Conservation (phyloP, 306 rosid species). For the Prunus mira region DNA sequence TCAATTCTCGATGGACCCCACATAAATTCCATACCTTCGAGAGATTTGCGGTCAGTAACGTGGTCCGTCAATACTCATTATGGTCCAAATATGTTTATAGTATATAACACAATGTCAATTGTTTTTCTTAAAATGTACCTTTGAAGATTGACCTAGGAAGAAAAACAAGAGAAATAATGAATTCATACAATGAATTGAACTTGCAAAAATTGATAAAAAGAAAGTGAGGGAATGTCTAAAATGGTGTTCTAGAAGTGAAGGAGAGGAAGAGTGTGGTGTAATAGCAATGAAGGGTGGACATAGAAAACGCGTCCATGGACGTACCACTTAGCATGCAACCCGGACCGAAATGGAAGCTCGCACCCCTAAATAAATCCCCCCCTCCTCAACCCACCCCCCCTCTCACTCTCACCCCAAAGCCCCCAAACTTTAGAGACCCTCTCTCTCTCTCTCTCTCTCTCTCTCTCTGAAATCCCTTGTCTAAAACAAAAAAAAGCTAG, state of each 20-base stretch:
- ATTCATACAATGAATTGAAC: not conserved
- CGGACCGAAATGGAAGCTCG: constrained; percentile 73
- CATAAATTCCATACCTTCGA: not conserved
- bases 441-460: not conserved
- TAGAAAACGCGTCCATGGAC: constrained; percentile 42
- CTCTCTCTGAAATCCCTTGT: constrained; percentile 11
- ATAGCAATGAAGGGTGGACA: constrained; percentile 16
- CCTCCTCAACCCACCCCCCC: constrained; percentile 3
- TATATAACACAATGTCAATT: not conserved
- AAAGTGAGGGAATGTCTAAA: not conserved
- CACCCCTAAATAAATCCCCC: constrained; percentile 44
- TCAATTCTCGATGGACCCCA: not conserved
- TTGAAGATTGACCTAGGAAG: constrained; percentile 7
- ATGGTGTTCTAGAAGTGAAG: constrained; percentile 18
- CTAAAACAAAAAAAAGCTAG: constrained; percentile 6
- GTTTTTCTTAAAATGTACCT: not conserved
- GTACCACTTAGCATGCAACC: constrained; percentile 69
- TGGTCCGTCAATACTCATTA: not conserved
- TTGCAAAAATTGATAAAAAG: not conserved
- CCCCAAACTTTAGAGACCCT: not conserved
- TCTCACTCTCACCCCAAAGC: constrained; percentile 14
- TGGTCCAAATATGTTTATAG: not conserved
- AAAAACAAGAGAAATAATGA: not conserved
- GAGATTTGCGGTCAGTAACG: no score
- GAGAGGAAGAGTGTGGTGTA: constrained; percentile 6